phyloP scores from a whole-genome alignment of 169 alveolate genomes.

The Plasmodium inui region DNA sequence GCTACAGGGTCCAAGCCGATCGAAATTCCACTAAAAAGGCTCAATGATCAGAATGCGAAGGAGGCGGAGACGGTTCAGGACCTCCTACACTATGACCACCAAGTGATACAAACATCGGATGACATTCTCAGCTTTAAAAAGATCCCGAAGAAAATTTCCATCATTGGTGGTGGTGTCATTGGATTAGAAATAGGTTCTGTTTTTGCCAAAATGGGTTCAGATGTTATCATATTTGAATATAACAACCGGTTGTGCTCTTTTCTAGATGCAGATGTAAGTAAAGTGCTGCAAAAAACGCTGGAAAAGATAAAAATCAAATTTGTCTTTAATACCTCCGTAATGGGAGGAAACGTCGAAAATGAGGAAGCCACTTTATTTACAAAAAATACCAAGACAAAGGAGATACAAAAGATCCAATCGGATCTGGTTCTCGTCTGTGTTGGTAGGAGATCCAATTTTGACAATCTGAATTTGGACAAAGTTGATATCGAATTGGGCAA shows the following conservation, averaged over 20 bases:
- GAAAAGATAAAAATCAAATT: slow-evolving; percentile 84
- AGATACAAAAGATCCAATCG: slow-evolving; percentile 78
- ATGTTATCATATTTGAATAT: slow-evolving; percentile 85
- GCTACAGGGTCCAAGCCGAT: slow-evolving; percentile 96
- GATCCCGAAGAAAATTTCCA: slow-evolving; percentile 93
- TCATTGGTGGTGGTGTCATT: slow-evolving; percentile 99
- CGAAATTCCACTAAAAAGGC: slow-evolving; percentile 88
- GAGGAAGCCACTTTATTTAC: slow-evolving; percentile 78
- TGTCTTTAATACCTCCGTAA: slow-evolving; percentile 82
- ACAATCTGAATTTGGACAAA: slow-evolving; percentile 92
- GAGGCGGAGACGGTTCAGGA: slow-evolving; percentile 88
- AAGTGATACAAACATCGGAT: slow-evolving; percentile 79
- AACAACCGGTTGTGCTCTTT: slow-evolving; percentile 82
- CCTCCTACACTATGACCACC: slow-evolving; percentile 81
- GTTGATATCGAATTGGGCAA: slow-evolving; percentile 90
- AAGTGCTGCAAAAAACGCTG: slow-evolving; percentile 88
- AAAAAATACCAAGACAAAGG: slow-evolving; percentile 89
- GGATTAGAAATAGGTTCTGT: slow-evolving; percentile 98
- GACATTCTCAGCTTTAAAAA: slow-evolving; percentile 79
- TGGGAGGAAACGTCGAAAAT: slow-evolving; percentile 79
- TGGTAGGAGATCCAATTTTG: slow-evolving; percentile 97
- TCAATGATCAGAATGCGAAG: slow-evolving; percentile 86
- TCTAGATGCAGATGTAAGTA: slow-evolving; percentile 89
- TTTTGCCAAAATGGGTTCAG: slow-evolving; percentile 94
- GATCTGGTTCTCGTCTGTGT: slow-evolving; percentile 95